Base-by-base conservation (phyloP, 1,284 basidiomycete species). In the Irpex lacteus region DNA sequence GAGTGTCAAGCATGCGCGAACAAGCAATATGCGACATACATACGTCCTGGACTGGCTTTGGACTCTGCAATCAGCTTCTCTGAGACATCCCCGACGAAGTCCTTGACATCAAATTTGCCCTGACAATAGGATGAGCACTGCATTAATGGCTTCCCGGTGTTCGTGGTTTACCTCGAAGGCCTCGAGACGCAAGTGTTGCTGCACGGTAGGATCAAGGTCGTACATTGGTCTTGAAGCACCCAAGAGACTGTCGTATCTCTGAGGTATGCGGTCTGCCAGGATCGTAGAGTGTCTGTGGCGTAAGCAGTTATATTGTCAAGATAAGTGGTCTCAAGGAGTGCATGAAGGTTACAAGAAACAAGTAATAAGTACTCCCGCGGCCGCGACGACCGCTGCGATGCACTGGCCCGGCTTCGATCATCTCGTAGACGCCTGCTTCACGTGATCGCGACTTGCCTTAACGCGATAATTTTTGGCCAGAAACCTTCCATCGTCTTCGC, bases 31-130 rank as follows among this genome's bases (percentile, higher is more conserved):
- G 49, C 37, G 32, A 54, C 26, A 40, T 13, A 86, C 94, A 70
- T 78, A 96, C 94, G 93, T 59, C 92, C 94, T 19, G 94, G 82
- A 70, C 89, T 87, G 21, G 84, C 84, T 74, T 94, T 94, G 53
- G 94, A 96, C 68, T 92, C 86, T 18, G 87, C 77, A 62, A 98
- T 96, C 60, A 95, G 82, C 74, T 87, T 92, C 77, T 97, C 95
- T 15, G 93, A 95, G 60, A 96, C 82, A 6, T 86, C 84, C 21
- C 89, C 88, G 60, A 98, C 85, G 70, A 98, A 96, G 67, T 97
- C 95, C 68, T 94, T 93, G 60, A 94, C 89, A 73, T 95, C 91
- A 77, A 98, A 98, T 76, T 94, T 92, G 66, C 91, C 91, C 92
- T 95, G 70, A 61, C 1, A 13, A 5, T 4, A 32, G 3, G 1